These are phyloP conservation scores for Penicillium daleae DNA, from an alignment of 495 filamentous ascomycete species.

Conservation along the genomic window DNA sequence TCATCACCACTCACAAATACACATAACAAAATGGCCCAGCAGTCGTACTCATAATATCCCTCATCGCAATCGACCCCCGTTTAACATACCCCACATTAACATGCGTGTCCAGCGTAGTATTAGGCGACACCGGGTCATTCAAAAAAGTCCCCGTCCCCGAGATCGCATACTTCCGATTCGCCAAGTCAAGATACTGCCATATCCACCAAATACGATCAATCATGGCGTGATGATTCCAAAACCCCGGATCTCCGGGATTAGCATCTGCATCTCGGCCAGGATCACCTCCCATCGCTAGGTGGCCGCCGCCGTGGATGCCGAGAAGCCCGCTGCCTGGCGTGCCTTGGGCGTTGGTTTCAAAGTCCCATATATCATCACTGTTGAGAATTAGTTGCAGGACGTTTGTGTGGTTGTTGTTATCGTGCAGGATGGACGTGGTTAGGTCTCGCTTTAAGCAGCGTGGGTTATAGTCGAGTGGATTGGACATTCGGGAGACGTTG, in stretches of 20 bases:
- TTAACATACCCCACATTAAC: slow-evolving; percentile 49
- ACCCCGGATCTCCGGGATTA: slow-evolving; percentile 66
- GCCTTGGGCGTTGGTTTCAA: slow-evolving; percentile 57
- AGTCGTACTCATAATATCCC: slow-evolving; percentile 54
- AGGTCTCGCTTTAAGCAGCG: slow-evolving; percentile 71
- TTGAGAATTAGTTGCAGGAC: slow-evolving; percentile 49
- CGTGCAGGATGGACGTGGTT: slow-evolving; percentile 45
- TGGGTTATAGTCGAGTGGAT: slow-evolving; percentile 55
- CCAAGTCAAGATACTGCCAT: slow-evolving; percentile 65
- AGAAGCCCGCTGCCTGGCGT: slow-evolving; percentile 50
- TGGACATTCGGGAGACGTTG: slow-evolving; percentile 13
- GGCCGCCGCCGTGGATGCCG: slow-evolving; percentile 66
- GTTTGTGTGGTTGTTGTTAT: slow-evolving; percentile 56
- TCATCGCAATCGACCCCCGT: slow-evolving; percentile 42
- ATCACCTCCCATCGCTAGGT: slow-evolving; percentile 66
- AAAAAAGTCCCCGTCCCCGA: slow-evolving; percentile 60
- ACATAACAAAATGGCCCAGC: slow-evolving; percentile 61
- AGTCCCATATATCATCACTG: slow-evolving; percentile 51
- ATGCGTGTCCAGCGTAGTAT: slow-evolving; percentile 51
- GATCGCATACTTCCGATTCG: slow-evolving; percentile 47
- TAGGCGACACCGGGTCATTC: slow-evolving; percentile 53
- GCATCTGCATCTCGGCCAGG: slow-evolving; percentile 62
- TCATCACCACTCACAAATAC: slow-evolving; percentile 38
- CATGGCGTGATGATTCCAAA: slow-evolving; percentile 71
- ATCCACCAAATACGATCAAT: slow-evolving; percentile 73